A percentile compares a stretch with the other conserved stretches of the same genome.
These are phyloP conservation scores for Globisporangium perplexum DNA, from an alignment of 352 stramenopile species.

Conservation along the genomic window DNA sequence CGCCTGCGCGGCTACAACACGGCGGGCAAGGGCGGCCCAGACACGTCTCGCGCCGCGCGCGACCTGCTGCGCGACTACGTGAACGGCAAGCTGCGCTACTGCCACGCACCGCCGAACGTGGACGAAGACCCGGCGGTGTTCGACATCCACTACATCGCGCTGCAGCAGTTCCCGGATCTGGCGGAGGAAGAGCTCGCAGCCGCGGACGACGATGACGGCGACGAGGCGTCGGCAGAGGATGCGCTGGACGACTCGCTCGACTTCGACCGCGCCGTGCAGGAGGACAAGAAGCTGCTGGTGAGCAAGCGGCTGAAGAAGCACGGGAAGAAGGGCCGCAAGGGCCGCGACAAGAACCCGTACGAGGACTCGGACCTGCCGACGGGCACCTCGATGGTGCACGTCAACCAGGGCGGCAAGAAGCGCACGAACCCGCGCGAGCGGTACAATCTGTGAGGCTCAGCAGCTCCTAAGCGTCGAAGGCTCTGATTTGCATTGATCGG, in stretches of 20 bases:
- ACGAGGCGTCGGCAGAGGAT: slow-evolving; percentile 12
- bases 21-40: slow-evolving; percentile 91
- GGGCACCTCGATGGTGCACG: slow-evolving; percentile 41
- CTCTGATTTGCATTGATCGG: no score
- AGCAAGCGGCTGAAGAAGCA: slow-evolving; percentile 90
- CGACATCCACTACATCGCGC: slow-evolving; percentile 65
- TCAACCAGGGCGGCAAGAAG: slow-evolving; percentile 77
- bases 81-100: slow-evolving; percentile 96
- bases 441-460: slow-evolving; percentile 20
- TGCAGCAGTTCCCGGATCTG: slow-evolving; percentile 54
- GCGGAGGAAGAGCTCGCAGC: slow-evolving; percentile 11
- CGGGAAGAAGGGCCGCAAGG: slow-evolving; percentile 96
- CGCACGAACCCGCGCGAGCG: slow-evolving; percentile 48
- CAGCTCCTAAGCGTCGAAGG: no score
- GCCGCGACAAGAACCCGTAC: slow-evolving; percentile 97
- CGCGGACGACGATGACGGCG: slow-evolving; percentile 12
- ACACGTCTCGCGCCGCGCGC: slow-evolving; percentile 93
- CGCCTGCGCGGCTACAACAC: slow-evolving; percentile 90
- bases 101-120: slow-evolving; percentile 88
- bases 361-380: slow-evolving; percentile 76
- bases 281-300: slow-evolving; percentile 53
- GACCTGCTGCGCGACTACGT: slow-evolving; percentile 98
- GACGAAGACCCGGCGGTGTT: slow-evolving; percentile 48
- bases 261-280: slow-evolving; percentile 58
- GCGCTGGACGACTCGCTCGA: slow-evolving; percentile 35